Conservation (phyloP, 176 grass and related monocot species). For the Bonia amplexicaulis region DNA sequence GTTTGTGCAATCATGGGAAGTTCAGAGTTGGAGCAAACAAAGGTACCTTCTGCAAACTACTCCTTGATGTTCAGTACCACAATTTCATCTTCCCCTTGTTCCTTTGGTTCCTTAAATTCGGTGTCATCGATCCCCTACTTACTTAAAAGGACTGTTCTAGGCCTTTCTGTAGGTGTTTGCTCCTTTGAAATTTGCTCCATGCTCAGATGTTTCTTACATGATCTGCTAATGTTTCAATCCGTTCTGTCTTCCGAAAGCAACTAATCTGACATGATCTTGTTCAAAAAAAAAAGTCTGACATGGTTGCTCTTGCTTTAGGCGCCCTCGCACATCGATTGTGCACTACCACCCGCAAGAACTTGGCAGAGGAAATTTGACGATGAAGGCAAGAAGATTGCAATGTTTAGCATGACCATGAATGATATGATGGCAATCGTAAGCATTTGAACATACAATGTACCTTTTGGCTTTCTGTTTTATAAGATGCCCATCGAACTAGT, state of each 20-base stretch:
- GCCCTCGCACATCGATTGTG: not conserved
- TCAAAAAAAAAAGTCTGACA: not conserved
- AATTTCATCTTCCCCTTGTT: not conserved
- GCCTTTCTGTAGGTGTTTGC: not conserved
- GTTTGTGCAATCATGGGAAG: constrained; percentile 3
- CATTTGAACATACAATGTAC: not conserved
- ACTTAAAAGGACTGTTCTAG: not conserved
- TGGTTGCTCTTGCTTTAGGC: constrained; percentile 22
- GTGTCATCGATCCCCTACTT: not conserved
- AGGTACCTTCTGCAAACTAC: constrained; percentile 16
- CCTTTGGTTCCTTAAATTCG: not conserved
- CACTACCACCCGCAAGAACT: constrained; percentile 20
- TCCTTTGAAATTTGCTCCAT: not conserved
- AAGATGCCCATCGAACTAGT: not conserved
- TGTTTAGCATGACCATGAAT: constrained; percentile 36
- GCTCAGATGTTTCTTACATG: not conserved
- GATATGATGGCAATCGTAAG: constrained; percentile 51
- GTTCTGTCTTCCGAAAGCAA: not conserved
- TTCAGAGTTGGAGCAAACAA: not conserved
- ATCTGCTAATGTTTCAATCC: not conserved
- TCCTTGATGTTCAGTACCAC: not conserved
- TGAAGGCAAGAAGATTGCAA: constrained; percentile 56
- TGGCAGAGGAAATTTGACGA: constrained; percentile 59
- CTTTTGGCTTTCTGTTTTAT: not conserved
- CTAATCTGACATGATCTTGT: not conserved